Evolutionary conservation across 192 early-diverging fungal genomes (phyloP), one percentile per base, ranked within the genome.

Genomic region (Gamsiella multidivaricata): DNA sequence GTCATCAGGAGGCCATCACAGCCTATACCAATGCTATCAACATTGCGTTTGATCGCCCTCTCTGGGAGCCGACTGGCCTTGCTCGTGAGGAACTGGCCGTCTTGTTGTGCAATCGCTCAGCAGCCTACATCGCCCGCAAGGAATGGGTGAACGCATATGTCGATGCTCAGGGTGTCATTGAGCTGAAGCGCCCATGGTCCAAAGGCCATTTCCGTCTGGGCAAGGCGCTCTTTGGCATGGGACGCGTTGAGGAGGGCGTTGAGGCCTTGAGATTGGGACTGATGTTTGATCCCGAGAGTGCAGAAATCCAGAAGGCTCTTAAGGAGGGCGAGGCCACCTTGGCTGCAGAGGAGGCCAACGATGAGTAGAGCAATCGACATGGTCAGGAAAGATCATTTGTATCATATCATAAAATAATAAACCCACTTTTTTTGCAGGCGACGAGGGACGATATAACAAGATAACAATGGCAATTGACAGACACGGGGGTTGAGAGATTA

Each of bases 11-110:
- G 67, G 96, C 97, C 18, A 92, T 97, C 69, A 80, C 84, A 6
- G 88, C 90, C 46, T 99, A 99, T 83, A 89, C 92, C 25, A 89
- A 94, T 70, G 97, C 97, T 8, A 90, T 97, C 49, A 92, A 90
- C 25, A 73, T 95, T 31, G 89, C 91, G 2, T 87, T 85, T 61
- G 87, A 89, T 68, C 76, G 92, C 37, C 91, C 90, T 20, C 72
- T 92, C 50, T 94, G 92, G 92, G 92, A 94, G 53, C 88, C 92
- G 5, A 81, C 82, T 45, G 84, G 80, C n/a, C 79, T 86, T 8
- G 83, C 87, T 12, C 76, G 87, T 43, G 91, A 92, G 68, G 92
- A 94, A 33, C 70, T 89, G 15, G 79, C 90, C 10, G 80, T 88
- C 14, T 71, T 91, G 57, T 60, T 92, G 32, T 86, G 85, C 60